These are phyloP conservation scores for Apiotrichum sp. DNA, from an alignment of 1,284 basidiomycete species.

Conservation along the genomic window DNA sequence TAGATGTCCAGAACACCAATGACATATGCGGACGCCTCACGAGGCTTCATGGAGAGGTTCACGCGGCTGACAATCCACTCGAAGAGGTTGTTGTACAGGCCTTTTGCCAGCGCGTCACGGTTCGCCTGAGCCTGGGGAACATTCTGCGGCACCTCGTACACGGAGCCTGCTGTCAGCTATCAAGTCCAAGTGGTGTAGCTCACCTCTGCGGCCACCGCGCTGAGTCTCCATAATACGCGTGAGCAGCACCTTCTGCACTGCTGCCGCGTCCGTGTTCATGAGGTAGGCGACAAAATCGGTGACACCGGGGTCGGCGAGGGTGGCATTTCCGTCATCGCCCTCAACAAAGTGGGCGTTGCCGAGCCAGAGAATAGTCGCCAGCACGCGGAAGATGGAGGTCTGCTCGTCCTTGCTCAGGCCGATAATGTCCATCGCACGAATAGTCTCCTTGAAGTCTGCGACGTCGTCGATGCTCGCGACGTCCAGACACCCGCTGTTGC, in stretches of 20 bases:
- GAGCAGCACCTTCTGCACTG: constrained; percentile 81
- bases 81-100: constrained; percentile 97
- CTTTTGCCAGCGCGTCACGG: constrained; percentile 88
- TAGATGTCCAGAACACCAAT: constrained; percentile 98
- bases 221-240: constrained; percentile 87
- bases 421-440: constrained; percentile 89
- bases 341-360: constrained; percentile 91
- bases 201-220: constrained; percentile 79
- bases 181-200: background rate
- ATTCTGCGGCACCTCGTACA: constrained; percentile 96
- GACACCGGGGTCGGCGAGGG: constrained; percentile 76
- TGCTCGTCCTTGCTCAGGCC: constrained; percentile 81
- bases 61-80: constrained; percentile 98
- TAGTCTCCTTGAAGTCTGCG: constrained; percentile 79
- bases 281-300: constrained; percentile 93
- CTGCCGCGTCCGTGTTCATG: constrained; percentile 74
- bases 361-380: constrained; percentile 90
- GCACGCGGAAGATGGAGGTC: constrained; percentile 85
- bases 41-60: constrained; percentile 92
- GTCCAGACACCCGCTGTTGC: constrained; percentile 81
- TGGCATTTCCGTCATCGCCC: constrained; percentile 81
- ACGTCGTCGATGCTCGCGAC: constrained; percentile 88
- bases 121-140: constrained; percentile 83
- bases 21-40: constrained; percentile 66
- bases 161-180: constrained; percentile 52